phyloP scores from a whole-genome alignment of 768 basidiomycete species.

The Boletus sensibilis region DNA sequence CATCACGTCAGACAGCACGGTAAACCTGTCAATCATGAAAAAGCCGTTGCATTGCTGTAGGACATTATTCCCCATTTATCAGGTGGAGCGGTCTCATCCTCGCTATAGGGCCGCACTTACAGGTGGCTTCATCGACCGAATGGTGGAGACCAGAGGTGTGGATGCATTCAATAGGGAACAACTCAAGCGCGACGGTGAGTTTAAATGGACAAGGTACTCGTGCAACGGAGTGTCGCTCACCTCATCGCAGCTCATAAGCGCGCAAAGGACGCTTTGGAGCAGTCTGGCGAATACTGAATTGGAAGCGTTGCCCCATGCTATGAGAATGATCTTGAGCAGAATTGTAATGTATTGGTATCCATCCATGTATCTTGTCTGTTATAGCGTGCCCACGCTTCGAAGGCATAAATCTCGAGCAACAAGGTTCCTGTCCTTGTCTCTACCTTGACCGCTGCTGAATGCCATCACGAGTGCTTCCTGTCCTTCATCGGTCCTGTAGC shows the following conservation, averaged over 20 bases:
- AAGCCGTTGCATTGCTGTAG: conserved; percentile 27
- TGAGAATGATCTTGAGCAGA: neutral
- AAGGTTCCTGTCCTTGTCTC: conserved; percentile 71
- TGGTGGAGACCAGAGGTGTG: conserved; percentile 27
- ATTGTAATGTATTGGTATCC: conserved; percentile 15
- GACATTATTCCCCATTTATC: neutral
- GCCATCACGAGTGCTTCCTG: conserved; percentile 73
- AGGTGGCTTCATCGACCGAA: conserved; percentile 26
- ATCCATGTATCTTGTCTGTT: conserved; percentile 1
- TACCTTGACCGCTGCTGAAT: conserved; percentile 66
- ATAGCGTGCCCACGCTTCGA: conserved; percentile 66
- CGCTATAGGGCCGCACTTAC: conserved; percentile 23
- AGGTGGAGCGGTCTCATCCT: neutral
- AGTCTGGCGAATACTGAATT: conserved; percentile 20
- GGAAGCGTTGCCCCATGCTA: neutral
- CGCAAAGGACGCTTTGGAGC: conserved; percentile 5
- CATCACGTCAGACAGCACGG: conserved; percentile 19
- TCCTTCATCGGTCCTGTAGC: conserved; percentile 76
- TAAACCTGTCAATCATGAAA: conserved; percentile 24
- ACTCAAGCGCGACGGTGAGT: conserved; percentile 25
- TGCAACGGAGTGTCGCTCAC: neutral
- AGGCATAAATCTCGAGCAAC: conserved; percentile 76
- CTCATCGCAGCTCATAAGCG: conserved; percentile 14
- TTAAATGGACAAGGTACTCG: too few relatives aligned
- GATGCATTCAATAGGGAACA: conserved; percentile 19